Percentiles rank a stretch among this genome's conserved stretches.
These are phyloP conservation scores for Colletotrichum sp. DNA, from an alignment of 2,329 filamentous ascomycete species.

Conservation along the genomic window DNA sequence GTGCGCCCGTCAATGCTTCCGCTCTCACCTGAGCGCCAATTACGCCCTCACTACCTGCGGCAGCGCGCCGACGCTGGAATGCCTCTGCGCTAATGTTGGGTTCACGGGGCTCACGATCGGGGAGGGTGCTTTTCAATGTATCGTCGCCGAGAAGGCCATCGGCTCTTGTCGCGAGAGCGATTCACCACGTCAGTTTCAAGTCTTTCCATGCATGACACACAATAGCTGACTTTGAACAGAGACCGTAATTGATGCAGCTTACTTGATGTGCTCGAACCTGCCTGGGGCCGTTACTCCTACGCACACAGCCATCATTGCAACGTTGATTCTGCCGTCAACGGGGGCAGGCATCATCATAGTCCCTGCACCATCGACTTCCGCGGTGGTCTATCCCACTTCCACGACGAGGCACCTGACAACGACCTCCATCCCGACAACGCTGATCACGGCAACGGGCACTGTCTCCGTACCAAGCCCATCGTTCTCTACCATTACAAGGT, in stretches of 20 bases:
- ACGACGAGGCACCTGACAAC: background rate
- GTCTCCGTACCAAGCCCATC: constrained; percentile 1
- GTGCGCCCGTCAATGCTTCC: constrained; percentile 67
- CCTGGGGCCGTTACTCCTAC: constrained; percentile 59
- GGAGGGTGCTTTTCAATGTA: constrained; percentile 74
- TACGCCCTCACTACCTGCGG: constrained; percentile 58
- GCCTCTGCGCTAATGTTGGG: constrained; percentile 67
- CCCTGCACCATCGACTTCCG: constrained; percentile 15
- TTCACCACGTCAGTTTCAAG: constrained; percentile 37
- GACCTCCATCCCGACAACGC: constrained; percentile 12
- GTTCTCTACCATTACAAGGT: constrained; percentile 18
- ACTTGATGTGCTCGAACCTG: constrained; percentile 62
- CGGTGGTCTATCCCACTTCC: constrained; percentile 10
- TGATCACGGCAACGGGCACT: constrained; percentile 6
- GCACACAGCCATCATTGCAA: constrained; percentile 63
- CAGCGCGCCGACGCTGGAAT: constrained; percentile 58
- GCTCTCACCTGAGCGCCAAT: constrained; percentile 66
- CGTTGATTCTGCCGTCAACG: constrained; percentile 48
- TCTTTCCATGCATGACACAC: background rate
- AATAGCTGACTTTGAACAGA: constrained; percentile 31
- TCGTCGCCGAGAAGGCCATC: constrained; percentile 56
- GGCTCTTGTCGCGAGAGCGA: constrained; percentile 58
- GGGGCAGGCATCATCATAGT: constrained; percentile 38
- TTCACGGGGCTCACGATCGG: constrained; percentile 70
- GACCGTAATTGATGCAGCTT: constrained; percentile 52